Percentiles rank a stretch among this genome's conserved stretches.
Conservation (phyloP, 148 eudicot species). For the Arbutus unedo region DNA sequence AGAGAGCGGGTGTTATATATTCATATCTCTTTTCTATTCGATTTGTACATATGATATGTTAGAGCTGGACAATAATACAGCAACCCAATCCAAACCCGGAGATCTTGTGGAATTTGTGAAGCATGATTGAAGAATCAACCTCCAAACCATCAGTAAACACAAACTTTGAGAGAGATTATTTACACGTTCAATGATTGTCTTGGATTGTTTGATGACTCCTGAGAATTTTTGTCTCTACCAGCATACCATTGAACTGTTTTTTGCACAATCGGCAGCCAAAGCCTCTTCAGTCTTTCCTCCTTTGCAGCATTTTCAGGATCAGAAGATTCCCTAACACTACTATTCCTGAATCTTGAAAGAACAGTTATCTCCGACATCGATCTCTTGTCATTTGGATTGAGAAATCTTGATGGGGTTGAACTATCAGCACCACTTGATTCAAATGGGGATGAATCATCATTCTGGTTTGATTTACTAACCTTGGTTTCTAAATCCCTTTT, state of each 20-base stretch:
- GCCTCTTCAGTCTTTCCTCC: background rate
- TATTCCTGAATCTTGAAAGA: background rate
- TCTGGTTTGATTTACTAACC: background rate
- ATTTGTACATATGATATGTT: too few species aligned
- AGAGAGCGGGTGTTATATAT: too few species aligned
- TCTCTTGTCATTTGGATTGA: background rate
- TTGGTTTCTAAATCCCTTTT: background rate
- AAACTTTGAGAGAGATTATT: background rate
- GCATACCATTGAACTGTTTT: constrained; percentile 56
- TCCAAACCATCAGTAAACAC: background rate
- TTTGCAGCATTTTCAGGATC: background rate
- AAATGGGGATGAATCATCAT: constrained; percentile 11
- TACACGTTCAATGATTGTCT: constrained; percentile 30
- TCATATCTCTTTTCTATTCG: too few species aligned
- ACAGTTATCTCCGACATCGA: background rate
- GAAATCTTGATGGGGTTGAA: background rate
- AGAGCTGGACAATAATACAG: too few species aligned
- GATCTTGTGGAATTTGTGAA: too few species aligned
- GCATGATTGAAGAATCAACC: background rate
- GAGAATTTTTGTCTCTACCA: constrained; percentile 40
- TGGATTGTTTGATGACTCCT: constrained; percentile 8
- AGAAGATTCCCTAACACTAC: background rate
- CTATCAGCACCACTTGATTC: background rate
- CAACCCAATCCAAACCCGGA: too few species aligned
- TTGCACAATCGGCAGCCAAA: background rate